Percentiles rank a stretch among this genome's conserved stretches.
Conservation (phyloP, 2,329 filamentous ascomycete genomes). For the Ilyonectria robusta region DNA sequence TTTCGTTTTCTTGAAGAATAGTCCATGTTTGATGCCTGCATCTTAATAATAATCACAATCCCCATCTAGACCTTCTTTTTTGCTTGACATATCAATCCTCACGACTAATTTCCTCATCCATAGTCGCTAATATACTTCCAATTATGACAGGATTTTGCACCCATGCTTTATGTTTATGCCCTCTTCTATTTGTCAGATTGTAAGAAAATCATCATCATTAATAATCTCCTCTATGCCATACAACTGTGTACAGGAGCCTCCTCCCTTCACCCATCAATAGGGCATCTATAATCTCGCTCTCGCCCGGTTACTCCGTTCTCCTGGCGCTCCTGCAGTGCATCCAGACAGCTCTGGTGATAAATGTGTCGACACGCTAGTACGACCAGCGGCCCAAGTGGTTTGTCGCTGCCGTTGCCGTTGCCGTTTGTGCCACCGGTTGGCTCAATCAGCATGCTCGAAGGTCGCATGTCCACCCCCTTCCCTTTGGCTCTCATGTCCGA, state of each 20-base stretch:
- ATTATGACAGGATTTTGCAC: not conserved
- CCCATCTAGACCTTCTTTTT: no score
- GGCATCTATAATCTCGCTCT: slow-evolving; percentile 68
- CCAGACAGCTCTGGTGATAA: slow-evolving; percentile 78
- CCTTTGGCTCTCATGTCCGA: slow-evolving; percentile 59
- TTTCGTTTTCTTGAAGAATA: not conserved
- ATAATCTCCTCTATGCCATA: slow-evolving; percentile 44
- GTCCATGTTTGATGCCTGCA: not conserved
- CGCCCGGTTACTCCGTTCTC: slow-evolving; percentile 63
- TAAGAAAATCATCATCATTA: slow-evolving; percentile 45
- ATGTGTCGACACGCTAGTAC: slow-evolving; percentile 80
- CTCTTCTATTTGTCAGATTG: not conserved
- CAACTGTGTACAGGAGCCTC: slow-evolving; percentile 40
- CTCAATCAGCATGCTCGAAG: slow-evolving; percentile 59
- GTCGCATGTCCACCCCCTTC: slow-evolving; percentile 57
- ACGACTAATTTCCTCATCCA: no score
- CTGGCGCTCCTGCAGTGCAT: slow-evolving; percentile 72
- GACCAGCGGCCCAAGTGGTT: slow-evolving; percentile 74
- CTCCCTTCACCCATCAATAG: slow-evolving; percentile 66
- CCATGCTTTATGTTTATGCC: not conserved
- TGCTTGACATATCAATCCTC: no score
- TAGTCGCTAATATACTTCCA: not conserved
- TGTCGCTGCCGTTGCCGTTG: slow-evolving; percentile 52
- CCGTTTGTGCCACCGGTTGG: slow-evolving; percentile 41
- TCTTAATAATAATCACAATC: no score